Percentiles rank a stretch among this genome's conserved stretches.
Evolutionary conservation across 2,329 filamentous ascomycete genomes (phyloP).

Genomic region (Falciphora oryzae): DNA sequence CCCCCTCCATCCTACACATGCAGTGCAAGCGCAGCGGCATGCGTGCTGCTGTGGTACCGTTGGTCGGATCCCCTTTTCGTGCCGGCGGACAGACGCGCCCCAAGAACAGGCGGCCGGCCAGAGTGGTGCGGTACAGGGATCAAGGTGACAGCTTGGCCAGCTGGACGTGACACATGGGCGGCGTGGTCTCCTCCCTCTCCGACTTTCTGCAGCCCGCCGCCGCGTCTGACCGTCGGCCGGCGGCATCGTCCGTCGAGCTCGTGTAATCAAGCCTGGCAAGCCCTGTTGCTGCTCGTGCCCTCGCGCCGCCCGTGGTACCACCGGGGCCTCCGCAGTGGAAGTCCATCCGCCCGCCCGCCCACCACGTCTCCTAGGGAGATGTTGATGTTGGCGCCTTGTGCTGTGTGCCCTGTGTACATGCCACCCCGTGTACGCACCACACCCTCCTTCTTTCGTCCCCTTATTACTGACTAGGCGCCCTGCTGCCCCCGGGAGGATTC

Average conservation of each 20-base stretch:
- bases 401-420: too few relatives aligned
- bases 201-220: neutral
- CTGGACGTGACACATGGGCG: neutral
- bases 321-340: neutral
- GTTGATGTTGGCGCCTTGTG: too few relatives aligned
- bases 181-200: neutral
- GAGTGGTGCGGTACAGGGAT: neutral
- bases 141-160: neutral
- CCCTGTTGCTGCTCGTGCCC: too few relatives aligned
- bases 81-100: too few relatives aligned
- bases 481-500: too few relatives aligned
- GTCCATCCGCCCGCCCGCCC: neutral
- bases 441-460: neutral
- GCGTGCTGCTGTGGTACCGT: too few relatives aligned
- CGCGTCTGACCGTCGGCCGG: neutral
- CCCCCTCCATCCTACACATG: too few relatives aligned
- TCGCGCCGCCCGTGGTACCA: neutral
- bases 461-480: too few relatives aligned
- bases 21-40: too few relatives aligned
- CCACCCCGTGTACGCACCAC: too few relatives aligned
- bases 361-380: neutral
- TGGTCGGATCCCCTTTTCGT: too few relatives aligned
- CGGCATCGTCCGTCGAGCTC: neutral
- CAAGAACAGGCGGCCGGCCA: neutral
- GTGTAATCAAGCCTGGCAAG: constrained; percentile 1